Conservation (phyloP, 176 grass and related monocot species). For the Oropetium thomaeum region DNA sequence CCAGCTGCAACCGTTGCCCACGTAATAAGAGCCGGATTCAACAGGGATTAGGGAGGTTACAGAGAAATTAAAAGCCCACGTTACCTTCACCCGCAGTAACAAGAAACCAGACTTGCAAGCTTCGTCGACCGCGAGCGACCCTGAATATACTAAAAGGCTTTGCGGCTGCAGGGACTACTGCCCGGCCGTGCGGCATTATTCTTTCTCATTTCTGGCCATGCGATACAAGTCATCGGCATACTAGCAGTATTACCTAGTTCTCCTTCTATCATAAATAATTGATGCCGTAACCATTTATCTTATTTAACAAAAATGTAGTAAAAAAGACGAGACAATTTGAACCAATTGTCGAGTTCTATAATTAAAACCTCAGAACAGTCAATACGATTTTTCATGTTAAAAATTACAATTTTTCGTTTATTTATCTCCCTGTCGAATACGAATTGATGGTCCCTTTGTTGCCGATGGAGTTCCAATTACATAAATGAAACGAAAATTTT, state of each 20-base stretch:
- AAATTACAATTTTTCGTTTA: not conserved
- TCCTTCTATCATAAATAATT: no score
- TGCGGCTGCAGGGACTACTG: not conserved
- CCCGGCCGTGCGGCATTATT: not conserved
- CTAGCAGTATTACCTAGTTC: no score
- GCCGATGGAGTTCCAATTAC: no score
- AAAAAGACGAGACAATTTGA: no score
- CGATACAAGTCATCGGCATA: not conserved
- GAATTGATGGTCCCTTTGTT: no score
- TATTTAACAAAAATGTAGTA: no score
- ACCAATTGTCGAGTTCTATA: not conserved
- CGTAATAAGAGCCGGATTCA: not conserved
- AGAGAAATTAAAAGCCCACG: not conserved
- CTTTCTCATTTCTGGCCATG: not conserved
- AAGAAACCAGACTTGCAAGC: slow-evolving; percentile 13
- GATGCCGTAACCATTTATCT: no score
- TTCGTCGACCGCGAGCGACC: not conserved
- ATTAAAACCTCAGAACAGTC: not conserved
- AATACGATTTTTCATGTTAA: no score
- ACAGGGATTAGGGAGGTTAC: not conserved
- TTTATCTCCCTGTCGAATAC: not conserved
- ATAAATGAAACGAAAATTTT: no score
- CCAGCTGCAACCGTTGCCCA: not conserved
- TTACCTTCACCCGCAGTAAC: not conserved
- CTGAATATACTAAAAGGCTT: no score